Conservation (phyloP, 179 eudicot genomes). For the Gypsophila paniculata region DNA sequence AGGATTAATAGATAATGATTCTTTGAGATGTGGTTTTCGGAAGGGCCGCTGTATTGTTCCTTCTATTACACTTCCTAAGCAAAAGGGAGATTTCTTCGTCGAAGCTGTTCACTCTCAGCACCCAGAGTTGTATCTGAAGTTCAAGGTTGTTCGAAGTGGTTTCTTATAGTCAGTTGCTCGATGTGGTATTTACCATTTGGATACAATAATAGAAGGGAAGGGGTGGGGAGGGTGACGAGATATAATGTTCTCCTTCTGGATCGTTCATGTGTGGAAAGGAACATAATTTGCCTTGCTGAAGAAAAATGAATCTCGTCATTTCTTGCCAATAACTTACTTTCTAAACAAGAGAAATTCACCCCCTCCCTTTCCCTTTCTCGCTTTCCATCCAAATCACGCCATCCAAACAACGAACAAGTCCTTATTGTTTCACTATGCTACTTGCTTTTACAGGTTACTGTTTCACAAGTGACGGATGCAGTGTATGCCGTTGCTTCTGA, state of each 20-base stretch:
- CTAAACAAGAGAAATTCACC: too few relatives aligned
- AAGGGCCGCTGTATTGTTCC: slow-evolving; percentile 52
- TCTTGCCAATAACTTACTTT: too few relatives aligned
- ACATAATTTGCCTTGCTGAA: too few relatives aligned
- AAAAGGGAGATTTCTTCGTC: slow-evolving; percentile 40
- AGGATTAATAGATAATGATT: slow-evolving; percentile 31
- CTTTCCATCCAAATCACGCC: too few relatives aligned
- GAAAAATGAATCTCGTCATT: too few relatives aligned
- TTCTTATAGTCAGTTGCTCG: too few relatives aligned
- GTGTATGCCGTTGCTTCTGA: slow-evolving; percentile 3
- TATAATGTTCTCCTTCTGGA: too few relatives aligned
- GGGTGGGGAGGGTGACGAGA: too few relatives aligned
- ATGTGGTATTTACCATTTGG: too few relatives aligned
- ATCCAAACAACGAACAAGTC: neutral
- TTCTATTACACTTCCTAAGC: slow-evolving; percentile 43
- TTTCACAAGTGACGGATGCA: slow-evolving; percentile 14
- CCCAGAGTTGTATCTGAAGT: slow-evolving; percentile 39
- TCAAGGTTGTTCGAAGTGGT: slow-evolving; percentile 38
- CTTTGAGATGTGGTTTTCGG: slow-evolving; percentile 40
- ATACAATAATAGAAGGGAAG: too few relatives aligned
- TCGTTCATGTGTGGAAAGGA: too few relatives aligned
- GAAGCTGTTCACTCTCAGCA: slow-evolving; percentile 47
- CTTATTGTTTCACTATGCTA: neutral
- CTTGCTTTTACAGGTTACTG: slow-evolving; percentile 31
- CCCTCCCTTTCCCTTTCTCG: too few relatives aligned